A percentile compares a stretch with the other conserved stretches of the same genome.
Conservation (phyloP, 2,329 filamentous ascomycete species). For the Elsinoe fawcettii region DNA sequence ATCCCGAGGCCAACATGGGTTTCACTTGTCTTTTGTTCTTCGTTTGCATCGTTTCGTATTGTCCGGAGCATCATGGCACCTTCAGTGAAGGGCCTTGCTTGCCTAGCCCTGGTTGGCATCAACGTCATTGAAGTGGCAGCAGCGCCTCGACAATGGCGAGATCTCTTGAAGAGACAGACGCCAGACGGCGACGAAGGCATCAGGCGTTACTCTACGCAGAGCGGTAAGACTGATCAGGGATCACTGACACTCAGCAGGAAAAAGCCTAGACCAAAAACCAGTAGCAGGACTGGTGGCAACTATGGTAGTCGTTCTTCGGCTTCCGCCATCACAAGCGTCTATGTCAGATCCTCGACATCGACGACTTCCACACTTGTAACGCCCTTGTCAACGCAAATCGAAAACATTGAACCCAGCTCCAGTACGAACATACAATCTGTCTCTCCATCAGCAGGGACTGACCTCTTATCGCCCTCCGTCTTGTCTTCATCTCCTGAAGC, state of each 20-base stretch:
- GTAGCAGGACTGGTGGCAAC: neutral
- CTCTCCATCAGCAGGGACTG: neutral
- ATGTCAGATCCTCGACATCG: neutral
- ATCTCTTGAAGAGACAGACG: constrained; percentile 3
- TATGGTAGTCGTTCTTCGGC: neutral
- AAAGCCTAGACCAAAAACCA: neutral
- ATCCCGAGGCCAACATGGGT: neutral
- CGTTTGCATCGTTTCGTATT: neutral
- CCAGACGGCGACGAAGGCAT: neutral
- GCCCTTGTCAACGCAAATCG: no score
- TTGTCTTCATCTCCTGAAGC: no score
- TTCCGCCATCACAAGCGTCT: neutral
- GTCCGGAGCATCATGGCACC: constrained; percentile 1
- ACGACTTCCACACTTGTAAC: neutral
- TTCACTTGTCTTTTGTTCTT: neutral
- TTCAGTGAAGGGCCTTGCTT: neutral
- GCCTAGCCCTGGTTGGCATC: constrained; percentile 9
- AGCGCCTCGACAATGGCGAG: neutral
- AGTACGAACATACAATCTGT: neutral
- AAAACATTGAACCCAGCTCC: no score
- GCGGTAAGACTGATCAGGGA: neutral
- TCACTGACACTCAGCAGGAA: neutral
- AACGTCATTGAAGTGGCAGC: constrained; percentile 3
- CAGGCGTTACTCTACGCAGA: neutral
- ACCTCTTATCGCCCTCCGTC: no score